Conservation (phyloP, 208 protist genomes). For the Acanthamoeba royreba region DNA sequence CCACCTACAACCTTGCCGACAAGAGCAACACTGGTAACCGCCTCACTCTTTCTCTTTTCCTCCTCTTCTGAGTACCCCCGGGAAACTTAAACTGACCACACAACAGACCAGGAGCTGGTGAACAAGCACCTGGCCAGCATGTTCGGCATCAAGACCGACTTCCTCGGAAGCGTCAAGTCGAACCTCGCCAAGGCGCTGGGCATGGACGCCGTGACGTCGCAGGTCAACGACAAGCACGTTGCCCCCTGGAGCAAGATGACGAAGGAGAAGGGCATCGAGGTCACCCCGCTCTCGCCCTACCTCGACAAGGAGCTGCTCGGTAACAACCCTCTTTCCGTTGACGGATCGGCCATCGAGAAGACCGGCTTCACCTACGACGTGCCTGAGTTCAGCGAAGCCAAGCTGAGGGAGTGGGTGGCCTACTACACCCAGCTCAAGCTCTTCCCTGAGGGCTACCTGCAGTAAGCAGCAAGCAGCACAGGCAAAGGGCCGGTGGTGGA, state of each 20-base stretch:
- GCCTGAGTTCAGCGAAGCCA: conserved; percentile 57
- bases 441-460: conserved; percentile 13
- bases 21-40: conserved; percentile 82
- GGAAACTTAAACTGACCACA: too few relatives aligned
- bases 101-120: conserved; percentile 79
- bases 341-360: conserved; percentile 81
- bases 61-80: background rate
- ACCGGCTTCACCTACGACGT: conserved; percentile 81
- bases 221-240: conserved; percentile 88
- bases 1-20: conserved; percentile 88
- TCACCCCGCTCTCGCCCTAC: conserved; percentile 86
- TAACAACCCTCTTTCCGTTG: conserved; percentile 81
- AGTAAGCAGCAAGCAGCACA: too few relatives aligned
- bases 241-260: conserved; percentile 85
- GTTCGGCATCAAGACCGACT: conserved; percentile 87
- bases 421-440: background rate
- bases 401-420: conserved; percentile 20
- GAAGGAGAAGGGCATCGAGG: conserved; percentile 72
- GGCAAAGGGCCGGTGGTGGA: too few relatives aligned
- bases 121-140: conserved; percentile 81
- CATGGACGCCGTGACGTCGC: conserved; percentile 72
- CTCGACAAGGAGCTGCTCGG: conserved; percentile 87
- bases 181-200: conserved; percentile 74
- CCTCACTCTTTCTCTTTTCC: background rate
- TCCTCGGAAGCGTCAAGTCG: conserved; percentile 75